Percentiles rank a stretch among this genome's conserved stretches.
Evolutionary conservation across 352 stramenopile genomes (phyloP).

Genomic region (Globisporangium iwayamae): DNA sequence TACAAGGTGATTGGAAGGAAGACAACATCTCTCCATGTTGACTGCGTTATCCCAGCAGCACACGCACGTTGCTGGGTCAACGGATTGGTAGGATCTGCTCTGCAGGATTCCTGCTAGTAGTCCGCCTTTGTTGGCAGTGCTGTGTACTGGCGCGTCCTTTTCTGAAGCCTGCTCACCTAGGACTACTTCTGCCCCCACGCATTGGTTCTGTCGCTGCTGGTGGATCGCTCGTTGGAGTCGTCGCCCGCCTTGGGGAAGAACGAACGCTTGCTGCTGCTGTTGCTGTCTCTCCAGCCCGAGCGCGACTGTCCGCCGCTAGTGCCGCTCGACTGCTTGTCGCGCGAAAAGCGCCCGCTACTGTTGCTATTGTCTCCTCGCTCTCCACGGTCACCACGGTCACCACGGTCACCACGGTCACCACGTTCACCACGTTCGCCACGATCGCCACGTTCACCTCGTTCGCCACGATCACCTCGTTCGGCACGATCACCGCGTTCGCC

Average conservation of each 20-base stretch:
- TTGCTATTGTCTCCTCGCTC: constrained; percentile 21
- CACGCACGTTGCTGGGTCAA: not conserved
- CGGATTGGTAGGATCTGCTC: not conserved
- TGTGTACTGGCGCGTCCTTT: not conserved
- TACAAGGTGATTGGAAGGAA: not conserved
- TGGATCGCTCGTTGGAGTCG: constrained; percentile 27
- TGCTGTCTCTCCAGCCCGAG: constrained; percentile 56
- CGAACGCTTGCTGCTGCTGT: constrained; percentile 35
- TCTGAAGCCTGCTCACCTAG: no score
- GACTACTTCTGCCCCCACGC: constrained; percentile 31
- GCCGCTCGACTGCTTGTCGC: constrained; percentile 27
- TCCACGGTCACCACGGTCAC: constrained; percentile 11
- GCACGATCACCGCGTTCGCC: not conserved
- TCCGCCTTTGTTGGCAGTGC: not conserved
- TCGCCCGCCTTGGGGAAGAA: constrained; percentile 40
- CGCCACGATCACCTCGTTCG: not conserved
- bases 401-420: constrained; percentile 22
- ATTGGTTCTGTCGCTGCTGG: constrained; percentile 30
- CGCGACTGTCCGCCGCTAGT: constrained; percentile 24
- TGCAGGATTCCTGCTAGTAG: not conserved
- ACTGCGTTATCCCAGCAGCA: constrained; percentile 1
- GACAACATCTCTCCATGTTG: not conserved
- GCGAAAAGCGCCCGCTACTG: constrained; percentile 47
- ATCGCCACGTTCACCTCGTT: constrained; percentile 12
- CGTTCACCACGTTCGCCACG: constrained; percentile 11